These are phyloP conservation scores for Acanthamoeba healyi DNA, from an alignment of 208 protist genomes.

Conservation along the genomic window DNA sequence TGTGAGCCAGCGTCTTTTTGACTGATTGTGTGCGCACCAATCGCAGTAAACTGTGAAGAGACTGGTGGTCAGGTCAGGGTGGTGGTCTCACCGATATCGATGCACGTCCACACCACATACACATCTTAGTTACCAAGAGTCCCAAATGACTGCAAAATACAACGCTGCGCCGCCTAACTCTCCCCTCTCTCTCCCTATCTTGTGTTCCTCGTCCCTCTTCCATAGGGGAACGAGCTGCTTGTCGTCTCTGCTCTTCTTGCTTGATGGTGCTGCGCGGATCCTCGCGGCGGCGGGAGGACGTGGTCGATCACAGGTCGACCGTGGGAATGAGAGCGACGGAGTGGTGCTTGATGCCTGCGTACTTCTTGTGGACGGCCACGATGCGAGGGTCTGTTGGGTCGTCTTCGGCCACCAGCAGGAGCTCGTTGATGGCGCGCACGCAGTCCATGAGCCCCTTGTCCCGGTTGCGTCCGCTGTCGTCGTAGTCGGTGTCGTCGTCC, in stretches of 20 bases:
- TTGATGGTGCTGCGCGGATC: too few species aligned
- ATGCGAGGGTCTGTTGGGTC: neutral
- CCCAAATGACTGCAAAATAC: too few species aligned
- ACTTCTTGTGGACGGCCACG: neutral
- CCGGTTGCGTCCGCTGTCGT: neutral
- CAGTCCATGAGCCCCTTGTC: conserved; percentile 45
- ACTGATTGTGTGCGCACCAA: too few species aligned
- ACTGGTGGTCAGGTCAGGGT: too few species aligned
- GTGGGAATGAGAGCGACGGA: neutral
- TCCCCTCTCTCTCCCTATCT: neutral
- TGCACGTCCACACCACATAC: too few species aligned
- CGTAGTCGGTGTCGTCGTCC: neutral
- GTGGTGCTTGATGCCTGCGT: conserved; percentile 21
- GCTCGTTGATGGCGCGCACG: conserved; percentile 12
- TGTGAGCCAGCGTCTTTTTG: too few species aligned
- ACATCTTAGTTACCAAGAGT: too few species aligned
- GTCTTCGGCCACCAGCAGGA: neutral
- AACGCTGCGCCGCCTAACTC: neutral
- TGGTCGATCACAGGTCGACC: neutral
- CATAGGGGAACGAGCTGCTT: neutral
- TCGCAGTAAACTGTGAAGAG: too few species aligned
- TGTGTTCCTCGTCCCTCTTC: conserved; percentile 20
- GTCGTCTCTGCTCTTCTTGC: neutral
- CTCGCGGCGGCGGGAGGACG: too few species aligned
- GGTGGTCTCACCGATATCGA: too few species aligned